Evolutionary conservation across 2,329 filamentous ascomycete species (phyloP).

Genomic region (Harringtonia aguacate): DNA sequence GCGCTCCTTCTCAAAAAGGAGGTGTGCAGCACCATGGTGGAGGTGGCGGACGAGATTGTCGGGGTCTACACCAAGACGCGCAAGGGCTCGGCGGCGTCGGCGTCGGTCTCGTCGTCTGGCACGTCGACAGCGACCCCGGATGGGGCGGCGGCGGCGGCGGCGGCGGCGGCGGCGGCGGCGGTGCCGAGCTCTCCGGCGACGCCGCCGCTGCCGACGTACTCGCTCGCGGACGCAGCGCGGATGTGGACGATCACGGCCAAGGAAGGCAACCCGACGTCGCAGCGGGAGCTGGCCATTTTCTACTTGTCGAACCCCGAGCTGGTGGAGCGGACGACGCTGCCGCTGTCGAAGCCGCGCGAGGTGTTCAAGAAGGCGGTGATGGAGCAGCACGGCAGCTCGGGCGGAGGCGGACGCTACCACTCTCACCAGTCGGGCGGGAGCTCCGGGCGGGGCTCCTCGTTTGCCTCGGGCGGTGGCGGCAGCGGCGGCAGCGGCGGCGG

Average conservation of each 20-base stretch:
- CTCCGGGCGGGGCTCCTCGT: conserved; percentile 5
- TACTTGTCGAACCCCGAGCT: conserved; percentile 88
- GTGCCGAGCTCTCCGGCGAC: not conserved
- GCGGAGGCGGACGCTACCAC: conserved; percentile 14
- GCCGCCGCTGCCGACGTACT: conserved; percentile 46
- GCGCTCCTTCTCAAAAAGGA: conserved; percentile 83
- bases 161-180: not conserved
- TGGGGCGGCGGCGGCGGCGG: not conserved
- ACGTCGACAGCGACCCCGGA: not conserved
- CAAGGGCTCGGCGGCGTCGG: conserved; percentile 10
- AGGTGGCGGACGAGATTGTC: conserved; percentile 45
- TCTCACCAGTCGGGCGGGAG: not conserved
- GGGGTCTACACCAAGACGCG: conserved; percentile 49
- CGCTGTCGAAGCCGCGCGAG: conserved; percentile 72
- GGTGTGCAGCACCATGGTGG: conserved; percentile 68
- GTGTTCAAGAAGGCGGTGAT: conserved; percentile 86
- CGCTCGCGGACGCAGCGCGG: conserved; percentile 68
- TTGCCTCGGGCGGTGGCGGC: conserved; percentile 12
- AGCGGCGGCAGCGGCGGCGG: conserved; percentile 9
- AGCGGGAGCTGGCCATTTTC: conserved; percentile 86
- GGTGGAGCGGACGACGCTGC: conserved; percentile 68
- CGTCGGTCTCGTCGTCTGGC: conserved; percentile 2
- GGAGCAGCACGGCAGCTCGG: conserved; percentile 42
- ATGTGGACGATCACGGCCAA: conserved; percentile 93
- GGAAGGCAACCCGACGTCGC: conserved; percentile 78